A percentile compares a stretch with the other conserved stretches of the same genome.
These are phyloP conservation scores for Dalbergia oliveri DNA, from an alignment of 306 rosid species.

Conservation along the genomic window DNA sequence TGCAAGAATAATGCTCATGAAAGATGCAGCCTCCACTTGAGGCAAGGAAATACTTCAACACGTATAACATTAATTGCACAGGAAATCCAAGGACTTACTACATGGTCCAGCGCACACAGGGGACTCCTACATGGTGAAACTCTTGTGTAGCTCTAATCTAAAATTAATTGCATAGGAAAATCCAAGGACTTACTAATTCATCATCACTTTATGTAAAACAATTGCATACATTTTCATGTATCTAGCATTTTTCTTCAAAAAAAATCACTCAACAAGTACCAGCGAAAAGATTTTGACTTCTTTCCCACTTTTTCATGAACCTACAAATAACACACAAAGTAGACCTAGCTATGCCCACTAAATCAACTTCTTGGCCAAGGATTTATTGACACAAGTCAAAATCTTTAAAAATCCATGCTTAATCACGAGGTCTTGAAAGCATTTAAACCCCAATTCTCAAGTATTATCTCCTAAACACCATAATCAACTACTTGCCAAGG, in stretches of 20 bases:
- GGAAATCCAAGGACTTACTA: too few species aligned
- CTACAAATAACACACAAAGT: neutral
- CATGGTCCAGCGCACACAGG: too few species aligned
- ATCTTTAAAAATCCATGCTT: neutral
- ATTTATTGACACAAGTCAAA: neutral
- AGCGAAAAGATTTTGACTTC: neutral
- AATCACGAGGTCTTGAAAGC: neutral
- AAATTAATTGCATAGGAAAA: too few species aligned
- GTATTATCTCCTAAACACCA: neutral
- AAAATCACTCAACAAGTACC: too few species aligned
- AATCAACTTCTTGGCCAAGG: neutral
- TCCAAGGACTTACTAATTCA: too few species aligned
- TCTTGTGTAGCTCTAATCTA: too few species aligned
- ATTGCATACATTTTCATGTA: too few species aligned
- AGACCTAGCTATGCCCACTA: neutral
- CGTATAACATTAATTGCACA: too few species aligned
- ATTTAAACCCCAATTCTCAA: neutral
- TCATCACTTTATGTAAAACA: too few species aligned
- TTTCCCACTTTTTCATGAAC: neutral
- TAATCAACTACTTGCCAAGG: neutral
- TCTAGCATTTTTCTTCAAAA: too few species aligned
- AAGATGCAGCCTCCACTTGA: conserved; percentile 17
- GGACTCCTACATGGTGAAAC: too few species aligned
- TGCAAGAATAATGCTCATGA: conserved; percentile 84
- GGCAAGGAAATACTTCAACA: too few species aligned